Evolutionary conservation across 2,329 filamentous ascomycete species (phyloP).

Genomic region (Tricladium varicosporioides): DNA sequence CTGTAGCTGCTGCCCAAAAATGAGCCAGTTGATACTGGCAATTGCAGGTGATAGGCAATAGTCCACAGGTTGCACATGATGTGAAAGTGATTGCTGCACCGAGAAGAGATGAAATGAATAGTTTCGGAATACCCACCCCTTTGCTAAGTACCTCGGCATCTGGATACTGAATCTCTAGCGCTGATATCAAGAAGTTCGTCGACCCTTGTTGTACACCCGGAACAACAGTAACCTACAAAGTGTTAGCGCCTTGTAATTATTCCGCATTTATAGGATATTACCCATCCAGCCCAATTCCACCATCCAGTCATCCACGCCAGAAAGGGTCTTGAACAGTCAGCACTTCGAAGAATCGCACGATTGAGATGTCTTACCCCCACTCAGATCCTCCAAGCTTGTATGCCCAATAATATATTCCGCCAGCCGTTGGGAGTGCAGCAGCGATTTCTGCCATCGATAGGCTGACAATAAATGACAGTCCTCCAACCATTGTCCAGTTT

Average conservation of each 20-base stretch:
- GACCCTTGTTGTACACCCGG: conserved; percentile 40
- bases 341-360: neutral
- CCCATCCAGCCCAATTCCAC: conserved; percentile 38
- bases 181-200: conserved; percentile 40
- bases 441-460: conserved; percentile 40
- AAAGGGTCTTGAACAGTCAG: conserved; percentile 29
- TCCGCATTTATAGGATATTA: conserved; percentile 1
- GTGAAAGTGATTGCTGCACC: too few species aligned
- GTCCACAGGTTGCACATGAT: too few species aligned
- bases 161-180: conserved; percentile 39
- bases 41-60: too few species aligned
- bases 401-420: conserved; percentile 41
- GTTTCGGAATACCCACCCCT: conserved; percentile 17
- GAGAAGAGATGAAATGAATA: neutral
- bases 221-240: conserved; percentile 31
- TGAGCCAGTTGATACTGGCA: too few species aligned
- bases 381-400: conserved; percentile 37
- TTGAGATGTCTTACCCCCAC: conserved; percentile 30
- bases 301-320: conserved; percentile 41
- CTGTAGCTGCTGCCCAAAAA: too few species aligned
- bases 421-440: conserved; percentile 37
- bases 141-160: conserved; percentile 32
- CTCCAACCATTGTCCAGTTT: conserved; percentile 41
- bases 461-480: conserved; percentile 36
- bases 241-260: neutral